Conservation (phyloP, 805 yeast genomes). For the Schizosaccharomyces octosporus region DNA sequence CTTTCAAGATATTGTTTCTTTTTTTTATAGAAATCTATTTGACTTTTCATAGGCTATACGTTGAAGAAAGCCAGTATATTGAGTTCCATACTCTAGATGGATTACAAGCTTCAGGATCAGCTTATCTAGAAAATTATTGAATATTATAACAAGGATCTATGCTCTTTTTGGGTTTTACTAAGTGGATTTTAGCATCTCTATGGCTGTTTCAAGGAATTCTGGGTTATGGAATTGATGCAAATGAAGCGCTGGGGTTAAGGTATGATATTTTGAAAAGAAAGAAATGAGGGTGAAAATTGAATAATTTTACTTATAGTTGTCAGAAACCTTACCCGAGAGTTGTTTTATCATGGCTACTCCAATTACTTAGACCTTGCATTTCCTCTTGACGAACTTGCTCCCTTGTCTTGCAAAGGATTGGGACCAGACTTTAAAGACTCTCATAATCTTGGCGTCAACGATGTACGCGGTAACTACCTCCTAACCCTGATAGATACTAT, state of each 20-base stretch:
- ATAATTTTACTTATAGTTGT: background rate
- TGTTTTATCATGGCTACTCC: conserved; percentile 1
- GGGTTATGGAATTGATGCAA: background rate
- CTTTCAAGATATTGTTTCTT: too few relatives aligned
- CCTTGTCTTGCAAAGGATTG: conserved; percentile 43
- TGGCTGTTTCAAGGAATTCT: background rate
- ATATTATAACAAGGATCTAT: too few relatives aligned
- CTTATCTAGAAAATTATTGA: too few relatives aligned
- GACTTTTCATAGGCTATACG: too few relatives aligned
- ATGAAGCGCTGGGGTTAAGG: background rate
- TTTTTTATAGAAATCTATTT: too few relatives aligned
- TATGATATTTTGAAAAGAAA: background rate
- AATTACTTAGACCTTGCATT: conserved; percentile 1
- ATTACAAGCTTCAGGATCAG: too few relatives aligned
- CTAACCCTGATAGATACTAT: conserved; percentile 56
- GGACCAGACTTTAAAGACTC: conserved; percentile 35
- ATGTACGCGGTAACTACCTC: conserved; percentile 64
- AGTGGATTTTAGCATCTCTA: too few relatives aligned
- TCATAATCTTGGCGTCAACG: conserved; percentile 39
- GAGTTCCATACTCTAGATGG: too few relatives aligned
- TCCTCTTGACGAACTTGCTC: conserved; percentile 21
- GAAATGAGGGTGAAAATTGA: too few relatives aligned
- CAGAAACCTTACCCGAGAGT: background rate
- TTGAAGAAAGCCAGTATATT: too few relatives aligned
- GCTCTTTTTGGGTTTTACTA: too few relatives aligned